phyloP scores from a whole-genome alignment of 169 alveolate genomes.

The Eimeria zaria region DNA sequence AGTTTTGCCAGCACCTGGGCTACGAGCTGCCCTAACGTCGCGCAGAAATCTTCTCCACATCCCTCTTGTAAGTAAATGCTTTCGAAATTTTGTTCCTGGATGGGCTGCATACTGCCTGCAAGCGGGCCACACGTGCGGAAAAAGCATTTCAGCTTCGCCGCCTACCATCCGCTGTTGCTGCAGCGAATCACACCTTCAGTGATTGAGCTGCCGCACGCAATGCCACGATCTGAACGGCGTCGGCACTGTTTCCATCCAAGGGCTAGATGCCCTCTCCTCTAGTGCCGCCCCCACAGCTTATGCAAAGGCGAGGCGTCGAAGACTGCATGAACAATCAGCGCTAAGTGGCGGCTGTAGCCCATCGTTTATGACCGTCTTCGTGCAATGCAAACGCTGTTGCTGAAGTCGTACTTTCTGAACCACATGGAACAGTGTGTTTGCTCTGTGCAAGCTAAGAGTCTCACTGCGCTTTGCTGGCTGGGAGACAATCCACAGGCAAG shows the following conservation, averaged over 20 bases:
- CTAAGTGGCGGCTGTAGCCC: background rate
- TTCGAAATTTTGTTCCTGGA: background rate
- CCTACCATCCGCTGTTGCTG: background rate
- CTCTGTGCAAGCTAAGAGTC: background rate
- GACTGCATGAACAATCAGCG: background rate
- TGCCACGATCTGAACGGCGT: background rate
- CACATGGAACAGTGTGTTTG: background rate
- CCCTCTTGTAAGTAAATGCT: background rate
- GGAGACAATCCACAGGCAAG: background rate
- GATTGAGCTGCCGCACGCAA: background rate
- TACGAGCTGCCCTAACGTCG: background rate
- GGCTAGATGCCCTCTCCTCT: background rate
- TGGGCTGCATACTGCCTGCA: conserved; percentile 4
- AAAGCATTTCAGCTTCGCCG: background rate
- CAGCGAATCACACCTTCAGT: background rate
- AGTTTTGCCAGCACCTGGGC: background rate
- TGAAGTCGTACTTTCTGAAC: background rate
- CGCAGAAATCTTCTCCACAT: background rate
- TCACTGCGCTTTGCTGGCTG: background rate
- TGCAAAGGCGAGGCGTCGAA: background rate
- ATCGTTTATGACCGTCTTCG: background rate
- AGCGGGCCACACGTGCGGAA: background rate
- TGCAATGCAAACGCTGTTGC: background rate
- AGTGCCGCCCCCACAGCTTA: background rate
- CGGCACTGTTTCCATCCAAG: background rate